Evolutionary conservation across 257 asterid genomes (phyloP).

Genomic region (Fraxinus quadrangulata): DNA sequence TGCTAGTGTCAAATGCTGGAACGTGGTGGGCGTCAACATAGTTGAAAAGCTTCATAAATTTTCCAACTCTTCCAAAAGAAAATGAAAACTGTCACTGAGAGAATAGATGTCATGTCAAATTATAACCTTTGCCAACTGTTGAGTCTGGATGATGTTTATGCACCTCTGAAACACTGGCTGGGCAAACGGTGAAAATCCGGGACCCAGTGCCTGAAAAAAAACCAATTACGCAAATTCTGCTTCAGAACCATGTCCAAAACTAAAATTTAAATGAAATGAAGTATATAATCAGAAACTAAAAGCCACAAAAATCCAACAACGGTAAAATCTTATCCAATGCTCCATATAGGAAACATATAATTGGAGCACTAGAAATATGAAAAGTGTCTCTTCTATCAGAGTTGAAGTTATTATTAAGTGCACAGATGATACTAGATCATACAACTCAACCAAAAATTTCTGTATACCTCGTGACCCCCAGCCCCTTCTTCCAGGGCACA

Average conservation of each 20-base stretch:
- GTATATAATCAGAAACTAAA: not conserved
- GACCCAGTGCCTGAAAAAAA: conserved; percentile 81
- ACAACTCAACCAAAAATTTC: not conserved
- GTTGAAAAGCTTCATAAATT: not conserved
- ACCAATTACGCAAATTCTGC: conserved; percentile 13
- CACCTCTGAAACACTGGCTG: conserved; percentile 97
- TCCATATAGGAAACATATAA: not conserved
- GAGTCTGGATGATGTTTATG: conserved; percentile 89
- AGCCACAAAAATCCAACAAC: not conserved
- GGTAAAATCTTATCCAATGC: not conserved
- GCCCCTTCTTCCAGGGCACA: not conserved
- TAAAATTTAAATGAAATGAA: not conserved
- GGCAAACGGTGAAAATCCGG: conserved; percentile 86
- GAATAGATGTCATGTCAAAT: conserved; percentile 20
- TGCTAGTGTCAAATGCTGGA: not conserved
- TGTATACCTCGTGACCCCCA: not conserved
- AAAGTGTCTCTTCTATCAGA: not conserved
- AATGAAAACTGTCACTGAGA: conserved; percentile 11
- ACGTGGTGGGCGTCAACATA: not conserved
- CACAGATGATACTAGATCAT: not conserved
- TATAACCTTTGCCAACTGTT: conserved; percentile 88
- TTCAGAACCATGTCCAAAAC: not conserved
- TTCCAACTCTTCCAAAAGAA: not conserved
- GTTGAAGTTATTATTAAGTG: not conserved
- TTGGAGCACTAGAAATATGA: not conserved